phyloP scores from a whole-genome alignment of 1,284 basidiomycete species.

The Malassezia globosa region DNA sequence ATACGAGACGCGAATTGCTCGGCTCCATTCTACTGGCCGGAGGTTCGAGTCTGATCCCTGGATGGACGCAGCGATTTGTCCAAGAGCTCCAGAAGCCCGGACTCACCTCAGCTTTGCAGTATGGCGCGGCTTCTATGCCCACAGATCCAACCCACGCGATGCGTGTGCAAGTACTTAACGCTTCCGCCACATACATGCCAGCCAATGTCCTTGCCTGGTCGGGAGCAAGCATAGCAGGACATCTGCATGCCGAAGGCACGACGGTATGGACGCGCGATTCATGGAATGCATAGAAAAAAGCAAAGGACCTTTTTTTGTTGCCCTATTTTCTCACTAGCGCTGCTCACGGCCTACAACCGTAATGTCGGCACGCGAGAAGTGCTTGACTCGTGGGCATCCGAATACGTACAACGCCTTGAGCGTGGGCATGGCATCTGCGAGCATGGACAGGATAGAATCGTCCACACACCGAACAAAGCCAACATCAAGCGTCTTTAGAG shows the following conservation, averaged over 20 bases:
- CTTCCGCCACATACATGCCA: not conserved
- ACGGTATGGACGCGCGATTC: conserved; percentile 1
- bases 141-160: too few relatives aligned
- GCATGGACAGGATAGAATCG: conserved; percentile 65
- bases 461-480: conserved; percentile 78
- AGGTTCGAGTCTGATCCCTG: conserved; percentile 80
- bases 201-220: conserved; percentile 14
- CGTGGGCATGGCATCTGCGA: conserved; percentile 49
- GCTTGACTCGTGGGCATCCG: conserved; percentile 34
- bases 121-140: too few relatives aligned
- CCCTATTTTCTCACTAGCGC: not conserved
- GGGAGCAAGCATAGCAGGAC: conserved; percentile 15
- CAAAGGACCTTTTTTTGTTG: too few relatives aligned
- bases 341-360: conserved; percentile 28
- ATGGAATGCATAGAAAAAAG: conserved; percentile 3
- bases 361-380: conserved; percentile 16
- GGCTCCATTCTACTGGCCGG: conserved; percentile 73
- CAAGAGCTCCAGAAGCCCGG: conserved; percentile 58
- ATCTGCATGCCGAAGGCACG: not conserved
- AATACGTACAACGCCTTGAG: conserved; percentile 43
- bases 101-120: not conserved
- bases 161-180: conserved; percentile 4
- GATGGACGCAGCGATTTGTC: conserved; percentile 75
- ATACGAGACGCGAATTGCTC: conserved; percentile 68
- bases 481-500: conserved; percentile 60